Evolutionary conservation across 2,329 filamentous ascomycete species (phyloP).

Genomic region (Juglanconis juglandina): DNA sequence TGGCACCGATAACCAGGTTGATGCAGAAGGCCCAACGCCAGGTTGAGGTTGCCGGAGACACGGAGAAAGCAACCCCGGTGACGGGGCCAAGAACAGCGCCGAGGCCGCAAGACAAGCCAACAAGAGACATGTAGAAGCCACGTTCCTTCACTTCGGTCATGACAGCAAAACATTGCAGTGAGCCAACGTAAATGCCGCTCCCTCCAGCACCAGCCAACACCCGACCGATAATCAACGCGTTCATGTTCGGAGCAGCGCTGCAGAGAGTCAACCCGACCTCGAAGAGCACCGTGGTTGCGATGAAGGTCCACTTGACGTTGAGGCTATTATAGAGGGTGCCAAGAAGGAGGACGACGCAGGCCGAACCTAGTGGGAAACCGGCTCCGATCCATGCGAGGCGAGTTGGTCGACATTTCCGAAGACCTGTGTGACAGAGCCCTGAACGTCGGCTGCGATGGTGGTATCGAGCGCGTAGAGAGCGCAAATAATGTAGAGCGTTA

Average conservation of each 20-base stretch:
- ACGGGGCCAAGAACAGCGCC: conserved; percentile 38
- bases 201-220: conserved; percentile 40
- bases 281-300: conserved; percentile 21
- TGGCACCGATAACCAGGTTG: conserved; percentile 42
- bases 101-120: conserved; percentile 32
- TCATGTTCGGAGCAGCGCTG: conserved; percentile 37
- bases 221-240: conserved; percentile 43
- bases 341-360: conserved; percentile 30
- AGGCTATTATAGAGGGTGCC: conserved; percentile 37
- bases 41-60: conserved; percentile 23
- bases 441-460: conserved; percentile 42
- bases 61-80: conserved; percentile 32
- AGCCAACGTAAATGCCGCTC: conserved; percentile 33
- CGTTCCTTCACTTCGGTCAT: conserved; percentile 30
- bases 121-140: conserved; percentile 28
- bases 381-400: conserved; percentile 37
- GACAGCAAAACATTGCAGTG: conserved; percentile 27
- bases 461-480: conserved; percentile 20
- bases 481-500: conserved; percentile 1
- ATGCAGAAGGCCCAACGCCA: conserved; percentile 47
- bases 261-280: conserved; percentile 30
- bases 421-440: conserved; percentile 33
- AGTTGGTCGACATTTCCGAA: conserved; percentile 35
- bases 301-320: conserved; percentile 38
- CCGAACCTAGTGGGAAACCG: conserved; percentile 37